Base-by-base conservation (phyloP, 345 rosid species). In the Eucalyptus decipiens region DNA sequence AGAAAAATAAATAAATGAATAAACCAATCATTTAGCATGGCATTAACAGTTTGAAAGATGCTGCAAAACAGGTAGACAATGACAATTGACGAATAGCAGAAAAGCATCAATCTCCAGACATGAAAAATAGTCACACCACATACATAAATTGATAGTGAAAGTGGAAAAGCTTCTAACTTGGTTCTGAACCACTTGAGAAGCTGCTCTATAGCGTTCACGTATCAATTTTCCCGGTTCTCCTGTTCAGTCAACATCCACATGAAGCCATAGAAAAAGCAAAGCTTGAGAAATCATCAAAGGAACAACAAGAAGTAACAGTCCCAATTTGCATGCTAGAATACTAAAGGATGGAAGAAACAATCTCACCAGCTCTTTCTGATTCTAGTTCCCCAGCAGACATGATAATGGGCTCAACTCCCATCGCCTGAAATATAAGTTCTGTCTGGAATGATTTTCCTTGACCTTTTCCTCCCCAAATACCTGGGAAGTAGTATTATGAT, bases 381-480 rank as follows among this genome's bases (percentile, higher is more conserved):
- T 97, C 99, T 86, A 97, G 89, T 91, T 97, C 99, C 91, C 99
- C 99, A 40, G 98, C 99, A 87, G 99, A 96, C 98, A 97, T 96
- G 69, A 97, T 95, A 54, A 97, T 97, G 37, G 99, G 98, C 91
- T 96, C 99, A 88, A 97, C 90, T 90, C 98, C 99, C 99, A 96
- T 92, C 81, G 97, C 93, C 91, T 94, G 97, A 92, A 97, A 97
- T 90, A 97, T 94, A 88, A 97, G 96, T 91, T 97, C 99, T 9
- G 99, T 96, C 93, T 97, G 99, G 92, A 97, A 96, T 86, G 99
- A 94, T 92, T 97, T 96, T 80, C 99, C 99, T 92, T 97, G 99
- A 47, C 99, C 99, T 93, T 97, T 97, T 89, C 99, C 99, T 93
- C 99, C 99, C 99, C 99, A 97, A 14, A 96, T 94, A 91, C 99